phyloP scores from a whole-genome alignment of 1,139 yeast genomes.

The Meyerozyma carpophila region DNA sequence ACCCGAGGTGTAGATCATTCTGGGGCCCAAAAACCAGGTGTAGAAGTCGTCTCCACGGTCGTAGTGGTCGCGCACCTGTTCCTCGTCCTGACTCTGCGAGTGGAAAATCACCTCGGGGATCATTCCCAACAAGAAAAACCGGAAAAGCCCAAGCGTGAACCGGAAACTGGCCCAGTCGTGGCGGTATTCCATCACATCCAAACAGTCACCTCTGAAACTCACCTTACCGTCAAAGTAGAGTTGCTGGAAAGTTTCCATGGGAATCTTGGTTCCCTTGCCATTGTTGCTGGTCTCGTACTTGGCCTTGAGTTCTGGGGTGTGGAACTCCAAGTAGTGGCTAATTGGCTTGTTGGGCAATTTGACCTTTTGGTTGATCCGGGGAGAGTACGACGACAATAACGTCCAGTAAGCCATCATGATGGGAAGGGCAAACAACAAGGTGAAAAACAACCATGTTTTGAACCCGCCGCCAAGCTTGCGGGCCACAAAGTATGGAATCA shows the following conservation, averaged over 20 bases:
- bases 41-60: slow-evolving; percentile 97
- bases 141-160: slow-evolving; percentile 74
- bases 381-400: slow-evolving; percentile 67
- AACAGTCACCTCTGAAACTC: slow-evolving; percentile 80
- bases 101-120: slow-evolving; percentile 92
- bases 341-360: slow-evolving; percentile 74
- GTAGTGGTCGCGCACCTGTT: slow-evolving; percentile 92
- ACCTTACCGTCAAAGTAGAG: slow-evolving; percentile 81
- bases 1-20: slow-evolving; percentile 93
- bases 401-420: slow-evolving; percentile 82
- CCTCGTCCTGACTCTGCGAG: slow-evolving; percentile 91
- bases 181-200: slow-evolving; percentile 78
- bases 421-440: slow-evolving; percentile 55
- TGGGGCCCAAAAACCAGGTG: slow-evolving; percentile 90
- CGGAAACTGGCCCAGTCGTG: slow-evolving; percentile 88
- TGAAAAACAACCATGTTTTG: slow-evolving; percentile 57
- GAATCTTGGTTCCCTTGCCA: slow-evolving; percentile 70
- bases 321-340: slow-evolving; percentile 76
- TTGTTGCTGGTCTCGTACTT: slow-evolving; percentile 53
- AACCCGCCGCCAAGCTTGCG: slow-evolving; percentile 71
- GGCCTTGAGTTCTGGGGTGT: slow-evolving; percentile 63
- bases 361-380: slow-evolving; percentile 76
- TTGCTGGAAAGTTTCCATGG: slow-evolving; percentile 91
- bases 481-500: slow-evolving; percentile 60
- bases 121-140: slow-evolving; percentile 80